Evolutionary conservation across 768 basidiomycete species (phyloP), one percentile per base, ranked within the genome.

Genomic region (Coprinopsis marcescibilis): DNA sequence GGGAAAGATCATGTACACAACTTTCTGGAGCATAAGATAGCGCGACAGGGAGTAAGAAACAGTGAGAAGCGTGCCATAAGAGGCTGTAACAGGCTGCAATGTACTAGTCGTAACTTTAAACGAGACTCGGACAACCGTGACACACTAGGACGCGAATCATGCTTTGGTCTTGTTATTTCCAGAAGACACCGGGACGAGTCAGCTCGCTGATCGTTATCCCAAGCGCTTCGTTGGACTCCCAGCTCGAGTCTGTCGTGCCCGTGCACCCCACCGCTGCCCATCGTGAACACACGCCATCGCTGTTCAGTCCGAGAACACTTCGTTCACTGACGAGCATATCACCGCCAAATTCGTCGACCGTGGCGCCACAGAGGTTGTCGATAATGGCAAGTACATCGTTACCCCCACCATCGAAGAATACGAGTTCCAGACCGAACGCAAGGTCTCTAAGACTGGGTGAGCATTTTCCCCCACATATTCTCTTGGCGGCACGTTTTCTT

Each of bases 391-490:
- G 58, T 83, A 84, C 70, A 71, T 73, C 51, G 75, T 94, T 60
- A 85, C 77, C 34, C 93, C 92, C 39, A 89, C 84, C 41, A 77
- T 78, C 54, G 80, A 84, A 62, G 72, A 79, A 23, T 94, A 80
- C 63, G 87, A 98, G 70, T 94, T 99, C 78, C 85, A 85, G 70
- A 98, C 96, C 52, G 72, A 78, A 62, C 75, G 88, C 59, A 78
- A 80, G 57, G 89, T 95, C 50, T 74, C 83, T 55, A 93, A 85
- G 74, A 95, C 92, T 61, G 96, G 95, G 93, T 95, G 62, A 52
- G 86, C 75, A 24, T 36, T 23, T 7, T 48, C 49, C 10, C 46
- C 33, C 10, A 43, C 24, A 27, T 36, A 57, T 51, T 20, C 12
- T 46, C 23, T n/a, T n/a, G n/a, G n/a, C n/a, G n/a, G n/a, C 25